These are phyloP conservation scores for Mortierella antarctica DNA, from an alignment of 192 early-diverging fungal species.

Conservation along the genomic window DNA sequence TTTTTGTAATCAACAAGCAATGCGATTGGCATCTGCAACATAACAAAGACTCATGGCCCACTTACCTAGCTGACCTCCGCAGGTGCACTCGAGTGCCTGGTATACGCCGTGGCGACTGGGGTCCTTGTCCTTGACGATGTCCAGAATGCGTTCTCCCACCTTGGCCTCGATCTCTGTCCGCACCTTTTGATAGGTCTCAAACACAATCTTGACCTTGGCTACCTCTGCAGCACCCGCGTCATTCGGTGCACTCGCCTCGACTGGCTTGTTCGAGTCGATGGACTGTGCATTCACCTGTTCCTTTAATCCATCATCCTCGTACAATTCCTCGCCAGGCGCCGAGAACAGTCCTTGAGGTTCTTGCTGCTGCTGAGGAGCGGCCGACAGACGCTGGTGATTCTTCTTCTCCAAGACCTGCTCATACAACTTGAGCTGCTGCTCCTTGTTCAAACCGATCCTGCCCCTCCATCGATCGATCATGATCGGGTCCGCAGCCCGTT, in stretches of 20 bases:
- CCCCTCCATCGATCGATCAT: constrained; percentile 68
- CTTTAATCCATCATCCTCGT: constrained; percentile 46
- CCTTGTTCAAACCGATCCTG: constrained; percentile 53
- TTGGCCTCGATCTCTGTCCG: constrained; percentile 57
- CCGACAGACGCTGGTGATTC: neutral
- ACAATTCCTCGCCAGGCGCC: constrained; percentile 38
- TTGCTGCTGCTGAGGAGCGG: neutral
- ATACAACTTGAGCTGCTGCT: constrained; percentile 55
- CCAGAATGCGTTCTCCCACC: constrained; percentile 50
- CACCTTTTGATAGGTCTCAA: constrained; percentile 54
- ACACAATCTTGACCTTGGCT: constrained; percentile 49
- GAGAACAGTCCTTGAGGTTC: constrained; percentile 26
- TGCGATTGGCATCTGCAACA: no score
- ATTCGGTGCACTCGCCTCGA: neutral
- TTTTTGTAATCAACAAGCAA: no score
- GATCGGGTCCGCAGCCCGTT: constrained; percentile 11
- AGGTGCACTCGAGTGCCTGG: constrained; percentile 59
- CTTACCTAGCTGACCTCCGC: constrained; percentile 63
- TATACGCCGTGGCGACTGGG: constrained; percentile 62
- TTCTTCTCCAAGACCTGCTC: constrained; percentile 15
- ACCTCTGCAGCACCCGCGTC: neutral
- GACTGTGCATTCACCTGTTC: constrained; percentile 32
- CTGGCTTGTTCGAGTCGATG: constrained; percentile 14
- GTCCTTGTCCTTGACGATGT: constrained; percentile 60
- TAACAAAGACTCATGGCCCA: neutral